Conservation (phyloP, 352 stramenopile genomes). For the Pythium brachiatum region DNA sequence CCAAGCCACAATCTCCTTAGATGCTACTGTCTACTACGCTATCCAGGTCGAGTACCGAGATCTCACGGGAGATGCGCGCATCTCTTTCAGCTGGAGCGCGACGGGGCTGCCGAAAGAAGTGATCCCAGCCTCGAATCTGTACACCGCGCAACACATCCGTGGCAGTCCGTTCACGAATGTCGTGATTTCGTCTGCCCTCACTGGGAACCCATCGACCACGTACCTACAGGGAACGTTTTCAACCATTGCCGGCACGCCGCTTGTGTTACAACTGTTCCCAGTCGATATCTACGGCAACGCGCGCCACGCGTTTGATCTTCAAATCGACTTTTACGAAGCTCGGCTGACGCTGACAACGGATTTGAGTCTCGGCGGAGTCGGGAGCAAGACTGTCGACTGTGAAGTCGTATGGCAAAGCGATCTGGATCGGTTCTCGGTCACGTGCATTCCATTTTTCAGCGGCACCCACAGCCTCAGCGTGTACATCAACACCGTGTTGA, state of each 20-base stretch:
- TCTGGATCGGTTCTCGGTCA: constrained; percentile 14
- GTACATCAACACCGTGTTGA: constrained; percentile 34
- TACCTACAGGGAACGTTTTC: constrained; percentile 30
- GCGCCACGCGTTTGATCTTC: constrained; percentile 19
- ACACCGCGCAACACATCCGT: constrained; percentile 45
- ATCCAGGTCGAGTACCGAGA: constrained; percentile 67
- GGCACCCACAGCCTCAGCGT: constrained; percentile 57
- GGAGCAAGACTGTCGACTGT: constrained; percentile 32
- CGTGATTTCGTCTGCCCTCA: constrained; percentile 30
- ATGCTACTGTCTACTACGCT: constrained; percentile 39
- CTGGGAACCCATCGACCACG: constrained; percentile 25
- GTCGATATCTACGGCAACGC: constrained; percentile 49
- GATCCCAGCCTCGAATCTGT: constrained; percentile 42
- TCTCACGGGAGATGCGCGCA: constrained; percentile 33
- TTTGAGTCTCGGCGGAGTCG: constrained; percentile 45
- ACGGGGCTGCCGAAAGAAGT: constrained; percentile 35
- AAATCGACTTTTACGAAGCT: constrained; percentile 36
- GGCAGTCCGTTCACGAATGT: constrained; percentile 52
- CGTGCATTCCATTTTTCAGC: constrained; percentile 35
- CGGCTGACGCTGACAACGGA: constrained; percentile 37
- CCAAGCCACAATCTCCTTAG: constrained; percentile 29
- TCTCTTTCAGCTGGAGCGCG: constrained; percentile 51
- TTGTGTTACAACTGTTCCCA: constrained; percentile 43
- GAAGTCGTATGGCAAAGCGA: constrained; percentile 6
- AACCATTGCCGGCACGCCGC: constrained; percentile 30